Evolutionary conservation across 805 yeast genomes (phyloP).

Genomic region (Hanseniaspora lachancei): DNA sequence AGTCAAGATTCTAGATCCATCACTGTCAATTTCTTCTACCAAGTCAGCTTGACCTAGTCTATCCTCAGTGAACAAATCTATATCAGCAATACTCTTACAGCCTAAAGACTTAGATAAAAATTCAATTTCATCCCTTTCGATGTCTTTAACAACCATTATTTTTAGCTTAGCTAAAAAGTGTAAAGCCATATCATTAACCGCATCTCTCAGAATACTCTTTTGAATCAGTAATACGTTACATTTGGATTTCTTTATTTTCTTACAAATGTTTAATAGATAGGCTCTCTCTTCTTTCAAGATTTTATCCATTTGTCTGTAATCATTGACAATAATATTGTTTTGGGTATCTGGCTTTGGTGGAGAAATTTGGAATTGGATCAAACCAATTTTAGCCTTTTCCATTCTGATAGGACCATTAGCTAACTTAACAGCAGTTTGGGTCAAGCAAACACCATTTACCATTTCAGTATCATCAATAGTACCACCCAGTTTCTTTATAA

Average conservation of each 20-base stretch:
- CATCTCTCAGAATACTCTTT: conserved; percentile 86
- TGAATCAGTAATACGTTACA: conserved; percentile 86
- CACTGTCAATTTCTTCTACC: conserved; percentile 78
- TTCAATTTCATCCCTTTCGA: conserved; percentile 92
- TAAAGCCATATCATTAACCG: conserved; percentile 84
- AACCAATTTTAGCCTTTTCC: conserved; percentile 85
- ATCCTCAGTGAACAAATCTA: conserved; percentile 85
- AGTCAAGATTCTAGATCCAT: conserved; percentile 80
- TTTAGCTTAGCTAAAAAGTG: conserved; percentile 89
- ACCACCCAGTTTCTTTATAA: conserved; percentile 91
- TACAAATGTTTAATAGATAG: conserved; percentile 83
- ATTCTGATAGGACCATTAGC: conserved; percentile 93
- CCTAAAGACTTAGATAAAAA: conserved; percentile 72
- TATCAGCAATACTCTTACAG: conserved; percentile 91
- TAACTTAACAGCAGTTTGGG: conserved; percentile 74
- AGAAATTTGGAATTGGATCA: conserved; percentile 84
- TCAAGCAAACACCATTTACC: conserved; percentile 83
- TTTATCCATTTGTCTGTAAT: conserved; percentile 98
- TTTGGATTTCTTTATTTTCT: conserved; percentile 90
- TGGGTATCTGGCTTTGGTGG: conserved; percentile 98
- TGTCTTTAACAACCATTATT: conserved; percentile 87
- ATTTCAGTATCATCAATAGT: conserved; percentile 93
- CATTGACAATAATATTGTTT: conserved; percentile 92
- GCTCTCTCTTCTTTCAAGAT: conserved; percentile 96
- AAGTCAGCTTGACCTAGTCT: conserved; percentile 84